phyloP scores from a whole-genome alignment of 306 rosid genomes.

The Prosopis cineraria region DNA sequence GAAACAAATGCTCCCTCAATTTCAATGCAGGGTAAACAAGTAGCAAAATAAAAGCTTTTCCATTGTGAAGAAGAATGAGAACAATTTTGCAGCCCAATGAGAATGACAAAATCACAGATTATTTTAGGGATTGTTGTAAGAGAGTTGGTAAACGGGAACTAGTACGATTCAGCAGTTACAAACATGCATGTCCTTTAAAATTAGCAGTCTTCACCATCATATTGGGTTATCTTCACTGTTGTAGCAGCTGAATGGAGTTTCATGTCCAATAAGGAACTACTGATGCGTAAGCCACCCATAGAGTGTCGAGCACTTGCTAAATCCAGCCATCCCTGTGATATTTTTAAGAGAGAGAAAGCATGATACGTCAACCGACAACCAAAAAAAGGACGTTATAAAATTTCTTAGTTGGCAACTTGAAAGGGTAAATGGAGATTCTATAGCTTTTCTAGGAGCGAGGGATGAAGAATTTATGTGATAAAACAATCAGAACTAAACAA shows the following conservation, averaged over 20 bases:
- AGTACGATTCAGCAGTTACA: slow-evolving; percentile 23
- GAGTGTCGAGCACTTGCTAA: slow-evolving; percentile 86
- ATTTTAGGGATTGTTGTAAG: neutral
- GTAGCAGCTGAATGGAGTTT: slow-evolving; percentile 74
- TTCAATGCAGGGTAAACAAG: slow-evolving; percentile 3
- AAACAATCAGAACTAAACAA: slow-evolving; percentile 1
- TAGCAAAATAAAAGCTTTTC: neutral
- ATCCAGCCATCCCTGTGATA: slow-evolving; percentile 83
- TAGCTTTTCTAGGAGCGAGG: neutral
- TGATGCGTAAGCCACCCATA: slow-evolving; percentile 80
- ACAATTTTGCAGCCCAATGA: slow-evolving; percentile 9
- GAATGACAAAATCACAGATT: slow-evolving; percentile 1
- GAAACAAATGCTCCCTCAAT: slow-evolving; percentile 18
- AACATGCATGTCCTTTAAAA: neutral
- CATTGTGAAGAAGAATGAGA: slow-evolving; percentile 22
- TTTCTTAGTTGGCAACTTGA: slow-evolving; percentile 1
- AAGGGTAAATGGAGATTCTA: neutral
- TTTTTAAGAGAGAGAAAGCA: neutral
- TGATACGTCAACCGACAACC: slow-evolving; percentile 1
- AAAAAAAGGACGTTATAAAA: neutral
- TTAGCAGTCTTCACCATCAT: slow-evolving; percentile 46
- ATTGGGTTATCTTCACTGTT: slow-evolving; percentile 49
- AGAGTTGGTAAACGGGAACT: slow-evolving; percentile 1
- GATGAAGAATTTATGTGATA: neutral
- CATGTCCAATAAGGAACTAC: slow-evolving; percentile 67